Conservation (phyloP, 176 grass and related monocot genomes). For the Carex myosuroides region DNA sequence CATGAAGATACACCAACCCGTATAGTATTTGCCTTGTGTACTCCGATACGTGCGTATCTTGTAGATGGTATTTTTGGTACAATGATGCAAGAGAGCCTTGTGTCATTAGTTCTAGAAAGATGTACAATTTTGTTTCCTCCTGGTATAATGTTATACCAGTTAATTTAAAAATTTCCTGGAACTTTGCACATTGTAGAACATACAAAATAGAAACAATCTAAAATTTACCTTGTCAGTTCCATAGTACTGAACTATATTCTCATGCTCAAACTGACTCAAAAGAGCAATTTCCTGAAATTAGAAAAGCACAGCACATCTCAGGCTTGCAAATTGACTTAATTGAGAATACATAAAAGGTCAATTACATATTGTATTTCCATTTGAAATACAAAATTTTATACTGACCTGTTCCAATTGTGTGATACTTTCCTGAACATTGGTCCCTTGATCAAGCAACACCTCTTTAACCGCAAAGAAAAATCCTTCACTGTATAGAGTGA, state of each 20-base stretch:
- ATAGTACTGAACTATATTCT: slow-evolving; percentile 99
- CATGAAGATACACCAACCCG: slow-evolving; percentile 92
- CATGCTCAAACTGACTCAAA: slow-evolving; percentile 95
- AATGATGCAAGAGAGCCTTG: slow-evolving; percentile 92
- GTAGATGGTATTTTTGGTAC: slow-evolving; percentile 79
- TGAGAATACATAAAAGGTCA: slow-evolving; percentile 5
- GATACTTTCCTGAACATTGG: slow-evolving; percentile 73
- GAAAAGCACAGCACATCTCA: slow-evolving; percentile 23
- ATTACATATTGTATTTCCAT: not conserved
- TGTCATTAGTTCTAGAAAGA: slow-evolving; percentile 94
- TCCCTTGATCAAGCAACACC: slow-evolving; percentile 92
- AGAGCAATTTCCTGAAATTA: slow-evolving; percentile 79
- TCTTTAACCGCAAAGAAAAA: slow-evolving; percentile 98
- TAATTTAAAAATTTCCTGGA: slow-evolving; percentile 11
- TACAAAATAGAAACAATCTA: slow-evolving; percentile 5
- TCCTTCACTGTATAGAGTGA: slow-evolving; percentile 64
- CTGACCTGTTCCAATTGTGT: slow-evolving; percentile 85
- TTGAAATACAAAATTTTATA: slow-evolving; percentile 22
- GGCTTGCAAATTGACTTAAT: not conserved
- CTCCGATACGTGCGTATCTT: slow-evolving; percentile 68
- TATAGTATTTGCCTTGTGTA: slow-evolving; percentile 90
- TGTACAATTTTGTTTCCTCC: slow-evolving; percentile 86
- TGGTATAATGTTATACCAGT: slow-evolving; percentile 30
- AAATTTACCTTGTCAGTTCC: slow-evolving; percentile 94
- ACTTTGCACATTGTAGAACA: slow-evolving; percentile 1